phyloP scores from a whole-genome alignment of 2,329 filamentous ascomycete species.

The Penicillium decumbens region DNA sequence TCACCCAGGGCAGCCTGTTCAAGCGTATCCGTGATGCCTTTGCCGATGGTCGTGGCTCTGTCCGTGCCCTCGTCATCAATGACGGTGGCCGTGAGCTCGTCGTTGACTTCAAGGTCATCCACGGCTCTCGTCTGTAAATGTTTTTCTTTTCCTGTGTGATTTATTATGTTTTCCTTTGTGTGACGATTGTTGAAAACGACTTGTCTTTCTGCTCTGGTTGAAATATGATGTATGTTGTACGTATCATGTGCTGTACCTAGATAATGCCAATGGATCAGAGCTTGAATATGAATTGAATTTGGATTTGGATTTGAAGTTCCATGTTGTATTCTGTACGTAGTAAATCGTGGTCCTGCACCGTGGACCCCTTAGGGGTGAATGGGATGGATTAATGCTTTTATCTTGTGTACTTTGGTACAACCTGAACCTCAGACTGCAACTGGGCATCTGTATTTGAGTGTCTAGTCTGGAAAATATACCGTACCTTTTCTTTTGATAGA shows the following conservation, averaged over 20 bases:
- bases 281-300: background rate
- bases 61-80: slow-evolving; percentile 92
- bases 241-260: slow-evolving; percentile 1
- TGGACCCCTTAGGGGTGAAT: no score
- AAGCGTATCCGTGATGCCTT: slow-evolving; percentile 76
- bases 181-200: slow-evolving; percentile 21
- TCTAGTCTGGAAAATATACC: no score
- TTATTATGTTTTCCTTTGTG: slow-evolving; percentile 22
- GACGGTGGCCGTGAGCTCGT: slow-evolving; percentile 90
- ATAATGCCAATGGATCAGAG: slow-evolving; percentile 3
- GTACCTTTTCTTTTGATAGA: no score
- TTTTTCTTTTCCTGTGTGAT: slow-evolving; percentile 16
- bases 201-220: slow-evolving; percentile 13
- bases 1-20: slow-evolving; percentile 91
- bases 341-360: no score
- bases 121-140: slow-evolving; percentile 63
- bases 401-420: no score
- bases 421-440: no score
- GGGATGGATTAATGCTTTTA: no score
- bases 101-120: slow-evolving; percentile 98
- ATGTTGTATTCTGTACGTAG: no score
- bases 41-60: slow-evolving; percentile 83
- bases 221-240: slow-evolving; percentile 12
- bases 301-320: no score
- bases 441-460: no score